Conservation (phyloP, 192 early-diverging fungal genomes). For the Coemansia sp. region DNA sequence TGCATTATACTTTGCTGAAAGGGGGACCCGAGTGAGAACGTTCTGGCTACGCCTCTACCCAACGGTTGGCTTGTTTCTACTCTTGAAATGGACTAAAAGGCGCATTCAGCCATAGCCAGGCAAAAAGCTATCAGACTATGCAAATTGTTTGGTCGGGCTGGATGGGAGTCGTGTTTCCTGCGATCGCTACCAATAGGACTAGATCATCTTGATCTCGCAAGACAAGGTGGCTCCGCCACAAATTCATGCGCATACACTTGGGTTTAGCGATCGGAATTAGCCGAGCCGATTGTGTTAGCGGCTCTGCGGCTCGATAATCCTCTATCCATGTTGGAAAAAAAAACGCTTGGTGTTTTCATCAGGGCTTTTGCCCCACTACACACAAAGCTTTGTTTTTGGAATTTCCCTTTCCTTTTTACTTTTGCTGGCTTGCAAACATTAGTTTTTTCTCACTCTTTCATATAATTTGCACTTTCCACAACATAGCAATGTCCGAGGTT, state of each 20-base stretch:
- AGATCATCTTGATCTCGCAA: not conserved
- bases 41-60: not conserved
- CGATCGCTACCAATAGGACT: not conserved
- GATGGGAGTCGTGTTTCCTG: not conserved
- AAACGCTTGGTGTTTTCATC: not conserved
- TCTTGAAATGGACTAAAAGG: no score
- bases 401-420: not conserved
- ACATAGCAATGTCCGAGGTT: constrained; percentile 40
- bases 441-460: not conserved
- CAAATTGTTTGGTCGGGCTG: not conserved
- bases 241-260: not conserved
- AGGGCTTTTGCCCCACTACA: no score
- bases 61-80: no score
- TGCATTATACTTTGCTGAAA: not conserved
- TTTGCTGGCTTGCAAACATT: not conserved
- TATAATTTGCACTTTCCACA: constrained; percentile 1
- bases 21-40: not conserved
- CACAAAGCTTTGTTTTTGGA: no score
- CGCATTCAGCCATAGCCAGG: not conserved
- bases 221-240: not conserved
- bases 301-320: not conserved
- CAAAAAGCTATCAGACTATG: not conserved
- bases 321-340: not conserved
- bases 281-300: not conserved
- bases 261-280: no score